phyloP scores from a whole-genome alignment of 179 eudicot genomes.

The Heliamphora pulchella region DNA sequence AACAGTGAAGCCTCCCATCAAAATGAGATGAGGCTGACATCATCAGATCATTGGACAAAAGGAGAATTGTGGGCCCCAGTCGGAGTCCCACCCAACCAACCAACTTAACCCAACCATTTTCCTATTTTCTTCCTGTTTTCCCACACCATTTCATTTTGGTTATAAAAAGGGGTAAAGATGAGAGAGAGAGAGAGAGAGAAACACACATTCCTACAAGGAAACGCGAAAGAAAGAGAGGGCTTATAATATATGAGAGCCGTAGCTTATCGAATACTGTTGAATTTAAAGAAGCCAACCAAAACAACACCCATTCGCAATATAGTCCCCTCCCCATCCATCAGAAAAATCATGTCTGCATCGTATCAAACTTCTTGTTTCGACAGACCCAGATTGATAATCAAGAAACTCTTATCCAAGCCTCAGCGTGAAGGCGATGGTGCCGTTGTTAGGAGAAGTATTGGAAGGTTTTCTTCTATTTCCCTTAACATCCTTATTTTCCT shows the following conservation, averaged over 20 bases:
- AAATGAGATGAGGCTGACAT: conserved; percentile 10
- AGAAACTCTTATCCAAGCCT: conserved; percentile 62
- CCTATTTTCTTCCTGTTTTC: neutral
- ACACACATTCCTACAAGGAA: neutral
- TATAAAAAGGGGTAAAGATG: too few species aligned
- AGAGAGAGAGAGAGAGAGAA: neutral
- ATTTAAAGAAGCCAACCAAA: neutral
- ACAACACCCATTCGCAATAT: neutral
- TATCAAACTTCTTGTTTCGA: conserved; percentile 20
- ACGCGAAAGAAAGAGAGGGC: neutral
- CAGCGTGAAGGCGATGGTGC: conserved; percentile 83
- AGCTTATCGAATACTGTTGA: neutral
- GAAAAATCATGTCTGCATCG: conserved; percentile 29
- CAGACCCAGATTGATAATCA: conserved; percentile 54
- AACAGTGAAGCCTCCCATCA: neutral
- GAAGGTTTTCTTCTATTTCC: conserved; percentile 26
- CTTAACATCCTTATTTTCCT: neutral
- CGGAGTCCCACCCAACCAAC: conserved; percentile 10
- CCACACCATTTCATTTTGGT: neutral
- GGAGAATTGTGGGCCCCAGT: neutral
- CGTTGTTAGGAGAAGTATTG: conserved; percentile 79
- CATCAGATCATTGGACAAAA: conserved; percentile 8
- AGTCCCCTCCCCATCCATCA: conserved; percentile 2
- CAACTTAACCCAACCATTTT: neutral
- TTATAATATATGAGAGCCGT: neutral